A percentile compares a stretch with the other conserved stretches of the same genome.
phyloP scores from a whole-genome alignment of 768 basidiomycete genomes.

The Termitomyces sp. region DNA sequence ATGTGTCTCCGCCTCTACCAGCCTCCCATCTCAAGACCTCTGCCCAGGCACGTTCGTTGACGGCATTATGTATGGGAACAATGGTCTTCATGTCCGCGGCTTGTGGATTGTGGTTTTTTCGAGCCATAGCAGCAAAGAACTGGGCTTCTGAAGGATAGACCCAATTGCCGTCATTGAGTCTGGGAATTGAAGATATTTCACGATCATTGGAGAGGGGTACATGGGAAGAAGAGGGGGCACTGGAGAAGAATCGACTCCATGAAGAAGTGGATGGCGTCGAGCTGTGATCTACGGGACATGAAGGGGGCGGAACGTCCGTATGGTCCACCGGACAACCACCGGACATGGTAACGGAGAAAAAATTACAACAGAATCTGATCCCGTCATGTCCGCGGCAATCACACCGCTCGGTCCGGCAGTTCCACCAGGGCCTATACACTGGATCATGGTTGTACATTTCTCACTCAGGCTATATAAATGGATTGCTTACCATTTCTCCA shows the following conservation, averaged over 20 bases:
- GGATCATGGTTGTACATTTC: background rate
- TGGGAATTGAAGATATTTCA: slow-evolving; percentile 86
- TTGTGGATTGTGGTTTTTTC: slow-evolving; percentile 88
- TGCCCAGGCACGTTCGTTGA: slow-evolving; percentile 90
- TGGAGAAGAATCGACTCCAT: slow-evolving; percentile 38
- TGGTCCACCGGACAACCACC: slow-evolving; percentile 59
- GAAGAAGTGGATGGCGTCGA: slow-evolving; percentile 20
- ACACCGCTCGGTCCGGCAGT: slow-evolving; percentile 3
- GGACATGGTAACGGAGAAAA: slow-evolving; percentile 17
- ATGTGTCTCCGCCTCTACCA: slow-evolving; percentile 74
- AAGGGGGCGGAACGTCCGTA: slow-evolving; percentile 6
- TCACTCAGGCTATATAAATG: slow-evolving; percentile 1
- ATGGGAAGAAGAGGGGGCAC: slow-evolving; percentile 15
- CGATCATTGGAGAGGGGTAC: slow-evolving; percentile 61
- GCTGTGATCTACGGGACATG: slow-evolving; percentile 38
- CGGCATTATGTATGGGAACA: slow-evolving; percentile 98
- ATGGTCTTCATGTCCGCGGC: slow-evolving; percentile 91
- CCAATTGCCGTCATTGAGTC: slow-evolving; percentile 70
- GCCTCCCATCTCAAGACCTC: slow-evolving; percentile 81
- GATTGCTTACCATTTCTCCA: background rate
- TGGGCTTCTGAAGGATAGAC: slow-evolving; percentile 98
- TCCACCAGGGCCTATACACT: background rate
- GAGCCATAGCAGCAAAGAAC: slow-evolving; percentile 95
- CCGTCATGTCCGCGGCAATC: slow-evolving; percentile 6
- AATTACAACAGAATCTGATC: slow-evolving; percentile 1